Base-by-base conservation (phyloP, 2,329 filamentous ascomycete genomes). In the Cladosporium oxysporum region DNA sequence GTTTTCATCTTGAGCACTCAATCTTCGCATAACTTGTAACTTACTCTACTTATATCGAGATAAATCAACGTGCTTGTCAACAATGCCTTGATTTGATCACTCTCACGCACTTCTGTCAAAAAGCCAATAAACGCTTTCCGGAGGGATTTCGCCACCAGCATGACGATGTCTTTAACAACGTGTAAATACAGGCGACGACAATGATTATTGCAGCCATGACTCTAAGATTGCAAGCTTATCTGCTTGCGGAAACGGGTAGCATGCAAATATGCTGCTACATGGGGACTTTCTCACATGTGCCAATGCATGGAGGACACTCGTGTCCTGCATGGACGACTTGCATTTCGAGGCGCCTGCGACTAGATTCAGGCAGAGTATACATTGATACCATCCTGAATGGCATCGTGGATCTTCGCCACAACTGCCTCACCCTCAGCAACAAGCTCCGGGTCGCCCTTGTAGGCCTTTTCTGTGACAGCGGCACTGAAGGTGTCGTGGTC, bases 401-500 rank as follows among this genome's bases (percentile, higher is more conserved):
- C 68, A 53, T 69, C 58, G 41, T 70, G 66, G 11, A 70, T 70
- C 8, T 62, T 62, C 5, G 59, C 50, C 44, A 70, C 69, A 29
- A 64, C 66, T 44, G 31, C 61, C 8, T 49, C 35, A 1, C 68
- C 69, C 26, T 62, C 29, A 1, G 61, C 69, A 14, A 49, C 33
- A 33, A 63, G 26, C 18, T 28, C 8, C 6, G 31, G 49, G 23
- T 63, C 26, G 5, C 50, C 50, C 26, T 23, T 47, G 33, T 33
- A 63, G 2, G 50, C 18, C 64, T 72, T 73, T 29, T 65, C 67
- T 14, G 67, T 70, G 18, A 69, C 67, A 28, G 70, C 70, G 21
- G 66, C 49, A 16, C 64, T 68, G 53, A 73, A 73, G 7, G 71
- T 72, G 62, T 72, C 71, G 58, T 73, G 71, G 57, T 73, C 71